Conservation (phyloP, 2,329 filamentous ascomycete species). For the Aspergillus ustus region DNA sequence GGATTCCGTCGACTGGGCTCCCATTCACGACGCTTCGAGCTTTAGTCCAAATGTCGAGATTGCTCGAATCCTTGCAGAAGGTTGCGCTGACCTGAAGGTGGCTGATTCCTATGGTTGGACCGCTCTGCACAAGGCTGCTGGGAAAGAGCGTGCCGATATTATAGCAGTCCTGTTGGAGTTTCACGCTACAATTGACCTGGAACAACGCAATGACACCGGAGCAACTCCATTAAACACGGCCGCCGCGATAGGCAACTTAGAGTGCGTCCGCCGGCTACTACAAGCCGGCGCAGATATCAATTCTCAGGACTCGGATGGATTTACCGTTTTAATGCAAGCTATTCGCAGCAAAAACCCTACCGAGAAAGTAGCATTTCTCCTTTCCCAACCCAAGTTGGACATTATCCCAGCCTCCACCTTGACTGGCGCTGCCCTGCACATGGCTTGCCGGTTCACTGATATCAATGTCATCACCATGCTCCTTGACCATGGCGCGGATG, state of each 20-base stretch:
- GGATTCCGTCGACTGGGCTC: not conserved
- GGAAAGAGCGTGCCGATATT: not conserved
- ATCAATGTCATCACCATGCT: not conserved
- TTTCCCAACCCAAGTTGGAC: not conserved
- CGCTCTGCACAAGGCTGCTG: not conserved
- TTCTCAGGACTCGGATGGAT: not conserved
- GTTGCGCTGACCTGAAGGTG: not conserved
- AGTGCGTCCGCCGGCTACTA: constrained; percentile 2
- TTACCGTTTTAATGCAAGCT: not conserved
- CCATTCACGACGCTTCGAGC: constrained; percentile 3
- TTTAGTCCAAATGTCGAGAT: not conserved
- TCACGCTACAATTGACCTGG: not conserved
- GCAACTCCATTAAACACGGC: not conserved
- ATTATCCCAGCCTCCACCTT: not conserved
- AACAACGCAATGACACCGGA: not conserved
- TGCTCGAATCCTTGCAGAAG: not conserved
- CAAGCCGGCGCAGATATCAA: constrained; percentile 7
- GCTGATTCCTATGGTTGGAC: not conserved
- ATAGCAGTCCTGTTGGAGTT: not conserved
- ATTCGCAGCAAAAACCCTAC: not conserved
- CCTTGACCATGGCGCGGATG: not conserved
- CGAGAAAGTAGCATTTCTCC: not conserved
- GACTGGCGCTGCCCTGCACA: not conserved
- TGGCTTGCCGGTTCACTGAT: not conserved
- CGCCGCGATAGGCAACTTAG: not conserved